Evolutionary conservation across 73 alveolate genomes (phyloP).

Genomic region (Halteria grandinella): DNA sequence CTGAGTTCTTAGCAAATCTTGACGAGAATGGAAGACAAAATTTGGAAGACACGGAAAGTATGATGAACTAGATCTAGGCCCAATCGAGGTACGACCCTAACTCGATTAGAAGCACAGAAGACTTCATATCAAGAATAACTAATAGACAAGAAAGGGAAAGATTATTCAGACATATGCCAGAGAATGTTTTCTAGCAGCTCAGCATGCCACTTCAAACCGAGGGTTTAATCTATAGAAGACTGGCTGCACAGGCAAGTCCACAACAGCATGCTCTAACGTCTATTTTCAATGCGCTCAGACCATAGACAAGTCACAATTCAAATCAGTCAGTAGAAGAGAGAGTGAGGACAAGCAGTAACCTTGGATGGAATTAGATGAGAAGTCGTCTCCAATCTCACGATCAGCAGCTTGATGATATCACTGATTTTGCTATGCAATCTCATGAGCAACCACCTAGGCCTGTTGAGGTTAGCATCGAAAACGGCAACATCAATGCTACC

Average conservation of each 20-base stretch:
- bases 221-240: constrained; percentile 6
- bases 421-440: constrained; percentile 34
- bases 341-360: background rate
- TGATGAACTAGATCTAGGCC: background rate
- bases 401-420: constrained; percentile 22
- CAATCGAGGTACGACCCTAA: background rate
- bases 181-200: constrained; percentile 18
- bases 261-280: background rate
- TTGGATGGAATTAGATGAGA: background rate
- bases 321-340: background rate
- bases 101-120: background rate
- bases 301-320: background rate
- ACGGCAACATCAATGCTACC: too few relatives aligned
- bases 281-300: background rate
- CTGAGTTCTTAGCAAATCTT: constrained; percentile 26
- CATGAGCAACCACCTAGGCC: too few relatives aligned
- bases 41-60: constrained; percentile 14
- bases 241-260: background rate
- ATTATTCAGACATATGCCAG: constrained; percentile 11
- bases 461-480: too few relatives aligned
- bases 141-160: constrained; percentile 9
- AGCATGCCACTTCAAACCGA: background rate
- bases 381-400: constrained; percentile 18
- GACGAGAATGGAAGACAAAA: constrained; percentile 12
- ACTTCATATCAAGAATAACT: background rate